Percentiles rank a stretch among this genome's conserved stretches.
Evolutionary conservation across 1,284 basidiomycete species (phyloP).

Genomic region (Ustilago crameri): DNA sequence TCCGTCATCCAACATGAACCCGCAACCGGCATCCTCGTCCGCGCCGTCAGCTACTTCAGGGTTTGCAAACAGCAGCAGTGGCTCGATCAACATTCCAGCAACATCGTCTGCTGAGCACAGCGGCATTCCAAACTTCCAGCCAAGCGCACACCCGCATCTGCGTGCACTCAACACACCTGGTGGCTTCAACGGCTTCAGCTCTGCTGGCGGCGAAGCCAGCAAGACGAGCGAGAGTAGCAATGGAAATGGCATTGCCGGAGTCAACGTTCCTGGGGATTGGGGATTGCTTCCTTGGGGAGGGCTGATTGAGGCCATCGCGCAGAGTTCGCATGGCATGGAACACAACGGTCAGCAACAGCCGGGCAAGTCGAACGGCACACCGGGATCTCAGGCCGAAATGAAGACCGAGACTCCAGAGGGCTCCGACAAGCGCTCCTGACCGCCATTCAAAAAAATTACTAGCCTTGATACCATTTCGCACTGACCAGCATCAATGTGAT

Average conservation of each 20-base stretch:
- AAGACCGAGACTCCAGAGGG: slow-evolving; percentile 44
- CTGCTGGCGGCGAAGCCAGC: not conserved
- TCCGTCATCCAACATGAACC: slow-evolving; percentile 30
- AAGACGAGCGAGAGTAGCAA: slow-evolving; percentile 3
- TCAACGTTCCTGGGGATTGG: slow-evolving; percentile 32
- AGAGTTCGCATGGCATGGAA: slow-evolving; percentile 48
- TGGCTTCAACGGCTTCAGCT: slow-evolving; percentile 20
- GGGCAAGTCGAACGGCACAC: slow-evolving; percentile 23
- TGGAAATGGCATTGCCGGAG: not conserved
- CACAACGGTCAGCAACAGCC: slow-evolving; percentile 21
- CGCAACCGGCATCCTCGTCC: slow-evolving; percentile 10
- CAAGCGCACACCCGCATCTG: slow-evolving; percentile 44
- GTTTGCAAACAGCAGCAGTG: slow-evolving; percentile 19
- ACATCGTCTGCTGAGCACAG: slow-evolving; percentile 29
- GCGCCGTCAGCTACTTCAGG: slow-evolving; percentile 11
- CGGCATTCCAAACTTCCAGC: slow-evolving; percentile 39
- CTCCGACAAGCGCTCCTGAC: slow-evolving; percentile 23
- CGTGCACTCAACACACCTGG: slow-evolving; percentile 34
- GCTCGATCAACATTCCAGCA: slow-evolving; percentile 44
- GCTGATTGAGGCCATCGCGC: slow-evolving; percentile 56
- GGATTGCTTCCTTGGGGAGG: slow-evolving; percentile 57
- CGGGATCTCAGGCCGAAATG: slow-evolving; percentile 21
- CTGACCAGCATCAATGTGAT: not conserved
- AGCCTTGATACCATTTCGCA: not conserved
- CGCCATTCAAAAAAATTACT: not conserved